phyloP scores from a whole-genome alignment of 345 rosid species.

The Brassica nigra region DNA sequence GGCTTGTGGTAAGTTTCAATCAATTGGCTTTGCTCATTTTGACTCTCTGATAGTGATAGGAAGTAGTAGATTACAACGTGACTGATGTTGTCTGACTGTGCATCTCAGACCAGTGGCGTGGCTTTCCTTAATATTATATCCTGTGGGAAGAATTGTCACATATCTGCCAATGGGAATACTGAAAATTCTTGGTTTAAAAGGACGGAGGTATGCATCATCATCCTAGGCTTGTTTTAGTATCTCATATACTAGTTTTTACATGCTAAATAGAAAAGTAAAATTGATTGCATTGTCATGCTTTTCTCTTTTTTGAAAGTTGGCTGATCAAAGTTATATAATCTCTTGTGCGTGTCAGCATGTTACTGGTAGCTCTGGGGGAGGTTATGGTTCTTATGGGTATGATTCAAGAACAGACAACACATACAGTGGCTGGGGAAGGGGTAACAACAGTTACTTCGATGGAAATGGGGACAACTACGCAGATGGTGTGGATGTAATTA shows the following conservation, averaged over 20 bases:
- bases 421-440: constrained; percentile 66
- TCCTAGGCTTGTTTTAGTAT: constrained; percentile 21
- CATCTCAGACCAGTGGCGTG: constrained; percentile 84
- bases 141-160: constrained; percentile 93
- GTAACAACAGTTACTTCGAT: constrained; percentile 57
- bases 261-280: not conserved
- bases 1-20: constrained; percentile 75
- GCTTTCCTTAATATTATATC: constrained; percentile 92
- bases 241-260: not conserved
- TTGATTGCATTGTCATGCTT: constrained; percentile 22
- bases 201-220: constrained; percentile 64
- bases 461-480: constrained; percentile 50
- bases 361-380: constrained; percentile 63
- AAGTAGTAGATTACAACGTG: not conserved
- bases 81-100: constrained; percentile 42
- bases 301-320: not conserved
- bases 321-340: not conserved
- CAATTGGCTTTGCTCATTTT: not conserved
- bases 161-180: constrained; percentile 95
- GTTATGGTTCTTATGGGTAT: constrained; percentile 67
- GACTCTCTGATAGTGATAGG: not conserved
- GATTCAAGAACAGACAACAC: constrained; percentile 66
- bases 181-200: constrained; percentile 89
- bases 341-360: constrained; percentile 53
- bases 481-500: constrained; percentile 84